A percentile compares a stretch with the other conserved stretches of the same genome.
These are phyloP conservation scores for Marsdenia floribunda DNA, from an alignment of 257 asterid species.

Conservation along the genomic window DNA sequence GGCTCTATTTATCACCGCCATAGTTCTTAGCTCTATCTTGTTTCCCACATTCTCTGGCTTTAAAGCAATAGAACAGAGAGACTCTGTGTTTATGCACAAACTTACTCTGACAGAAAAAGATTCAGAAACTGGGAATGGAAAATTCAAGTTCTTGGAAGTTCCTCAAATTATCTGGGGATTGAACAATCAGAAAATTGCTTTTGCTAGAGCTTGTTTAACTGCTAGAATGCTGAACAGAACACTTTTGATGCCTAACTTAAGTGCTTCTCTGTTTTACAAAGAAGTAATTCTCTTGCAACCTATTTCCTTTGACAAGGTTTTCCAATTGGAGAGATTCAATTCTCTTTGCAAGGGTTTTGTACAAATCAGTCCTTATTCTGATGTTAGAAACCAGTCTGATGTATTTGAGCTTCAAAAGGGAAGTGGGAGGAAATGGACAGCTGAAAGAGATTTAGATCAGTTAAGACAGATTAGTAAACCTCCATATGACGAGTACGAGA, in stretches of 20 bases:
- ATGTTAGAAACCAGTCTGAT: conserved; percentile 42
- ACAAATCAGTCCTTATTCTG: conserved; percentile 45
- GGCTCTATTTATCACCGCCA: conserved; percentile 29
- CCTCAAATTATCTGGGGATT: conserved; percentile 91
- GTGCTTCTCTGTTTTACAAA: conserved; percentile 88
- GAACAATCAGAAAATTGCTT: conserved; percentile 83
- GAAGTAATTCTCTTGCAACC: conserved; percentile 71
- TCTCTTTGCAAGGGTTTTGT: conserved; percentile 69
- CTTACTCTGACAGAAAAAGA: neutral
- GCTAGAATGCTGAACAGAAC: conserved; percentile 74
- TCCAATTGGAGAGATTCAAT: conserved; percentile 61
- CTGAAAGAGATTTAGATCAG: conserved; percentile 56
- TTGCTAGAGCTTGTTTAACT: conserved; percentile 82
- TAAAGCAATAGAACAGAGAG: conserved; percentile 29
- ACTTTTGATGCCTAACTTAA: conserved; percentile 77
- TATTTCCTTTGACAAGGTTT: conserved; percentile 64
- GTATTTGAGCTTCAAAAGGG: conserved; percentile 68
- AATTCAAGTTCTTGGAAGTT: conserved; percentile 55
- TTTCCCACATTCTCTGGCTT: conserved; percentile 35
- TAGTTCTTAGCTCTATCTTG: conserved; percentile 45
- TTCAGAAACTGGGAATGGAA: conserved; percentile 12
- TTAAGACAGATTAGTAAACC: conserved; percentile 34
- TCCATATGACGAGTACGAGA: conserved; percentile 38
- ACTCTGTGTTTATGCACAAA: conserved; percentile 17
- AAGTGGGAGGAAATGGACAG: conserved; percentile 85